Evolutionary conservation across 2,329 filamentous ascomycete genomes (phyloP).

Genomic region (Fusarium acutatum): DNA sequence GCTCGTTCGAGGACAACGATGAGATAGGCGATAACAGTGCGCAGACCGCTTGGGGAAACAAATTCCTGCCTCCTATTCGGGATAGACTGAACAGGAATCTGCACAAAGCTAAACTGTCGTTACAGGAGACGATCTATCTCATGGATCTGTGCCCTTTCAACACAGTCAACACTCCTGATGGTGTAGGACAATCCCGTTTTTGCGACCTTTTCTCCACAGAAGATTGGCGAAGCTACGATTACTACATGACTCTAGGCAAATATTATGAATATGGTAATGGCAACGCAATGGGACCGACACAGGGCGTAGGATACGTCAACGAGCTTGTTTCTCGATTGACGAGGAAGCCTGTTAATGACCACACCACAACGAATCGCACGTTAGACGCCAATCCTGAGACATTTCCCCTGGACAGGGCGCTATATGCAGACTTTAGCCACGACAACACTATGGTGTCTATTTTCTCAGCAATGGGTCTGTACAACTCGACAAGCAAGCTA

Average conservation of each 20-base stretch:
- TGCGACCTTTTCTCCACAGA: slow-evolving; percentile 76
- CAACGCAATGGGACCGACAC: slow-evolving; percentile 80
- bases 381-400: slow-evolving; percentile 72
- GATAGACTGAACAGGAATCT: slow-evolving; percentile 74
- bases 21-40: slow-evolving; percentile 59
- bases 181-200: slow-evolving; percentile 68
- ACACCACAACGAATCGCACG: slow-evolving; percentile 80
- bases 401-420: slow-evolving; percentile 73
- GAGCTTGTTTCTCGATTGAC: slow-evolving; percentile 87
- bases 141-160: slow-evolving; percentile 93
- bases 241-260: slow-evolving; percentile 81
- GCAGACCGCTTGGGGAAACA: slow-evolving; percentile 65
- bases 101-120: slow-evolving; percentile 70
- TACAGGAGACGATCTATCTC: slow-evolving; percentile 70
- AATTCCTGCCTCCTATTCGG: slow-evolving; percentile 75
- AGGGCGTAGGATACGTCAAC: slow-evolving; percentile 88
- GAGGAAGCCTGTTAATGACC: slow-evolving; percentile 70
- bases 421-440: slow-evolving; percentile 93
- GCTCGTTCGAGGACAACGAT: slow-evolving; percentile 70
- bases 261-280: slow-evolving; percentile 85
- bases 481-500: slow-evolving; percentile 69
- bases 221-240: slow-evolving; percentile 84
- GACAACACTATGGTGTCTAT: slow-evolving; percentile 87
- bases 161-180: slow-evolving; percentile 71
- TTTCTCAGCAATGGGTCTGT: slow-evolving; percentile 80